These are phyloP conservation scores for Aspergillus hancockii DNA, from an alignment of 495 filamentous ascomycete genomes.

Conservation along the genomic window DNA sequence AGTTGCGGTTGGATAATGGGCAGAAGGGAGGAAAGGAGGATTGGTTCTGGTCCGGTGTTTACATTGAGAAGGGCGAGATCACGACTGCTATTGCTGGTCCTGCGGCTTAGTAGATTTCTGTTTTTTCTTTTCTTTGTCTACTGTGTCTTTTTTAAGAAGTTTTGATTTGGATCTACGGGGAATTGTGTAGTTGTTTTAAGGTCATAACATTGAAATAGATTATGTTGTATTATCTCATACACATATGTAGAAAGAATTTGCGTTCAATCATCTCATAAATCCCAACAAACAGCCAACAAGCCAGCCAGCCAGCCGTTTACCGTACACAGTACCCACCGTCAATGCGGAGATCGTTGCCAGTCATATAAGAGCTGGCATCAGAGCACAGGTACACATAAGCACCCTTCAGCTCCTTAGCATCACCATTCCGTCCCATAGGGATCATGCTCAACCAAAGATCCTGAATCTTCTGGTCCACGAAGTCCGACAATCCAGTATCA, in stretches of 20 bases:
- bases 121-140: neutral
- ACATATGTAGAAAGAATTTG: neutral
- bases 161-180: neutral
- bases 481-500: constrained; percentile 75
- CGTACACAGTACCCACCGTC: constrained; percentile 62
- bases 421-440: constrained; percentile 70
- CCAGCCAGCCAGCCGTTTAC: constrained; percentile 29
- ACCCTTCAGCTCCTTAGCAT: constrained; percentile 82
- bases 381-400: constrained; percentile 76
- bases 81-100: constrained; percentile 31
- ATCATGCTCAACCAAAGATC: constrained; percentile 74
- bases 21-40: constrained; percentile 59
- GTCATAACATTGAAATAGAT: constrained; percentile 1
- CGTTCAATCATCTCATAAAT: neutral
- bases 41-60: constrained; percentile 73
- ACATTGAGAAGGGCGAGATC: constrained; percentile 63
- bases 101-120: neutral
- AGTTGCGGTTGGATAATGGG: constrained; percentile 63
- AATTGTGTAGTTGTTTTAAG: neutral
- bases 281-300: neutral
- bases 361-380: constrained; percentile 83
- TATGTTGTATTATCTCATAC: constrained; percentile 2
- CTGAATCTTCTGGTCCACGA: constrained; percentile 69
- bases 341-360: constrained; percentile 73
- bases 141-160: neutral